Percentiles rank a stretch among this genome's conserved stretches.
These are phyloP conservation scores for Beauveria australis DNA, from an alignment of 2,329 filamentous ascomycete species.

Conservation along the genomic window DNA sequence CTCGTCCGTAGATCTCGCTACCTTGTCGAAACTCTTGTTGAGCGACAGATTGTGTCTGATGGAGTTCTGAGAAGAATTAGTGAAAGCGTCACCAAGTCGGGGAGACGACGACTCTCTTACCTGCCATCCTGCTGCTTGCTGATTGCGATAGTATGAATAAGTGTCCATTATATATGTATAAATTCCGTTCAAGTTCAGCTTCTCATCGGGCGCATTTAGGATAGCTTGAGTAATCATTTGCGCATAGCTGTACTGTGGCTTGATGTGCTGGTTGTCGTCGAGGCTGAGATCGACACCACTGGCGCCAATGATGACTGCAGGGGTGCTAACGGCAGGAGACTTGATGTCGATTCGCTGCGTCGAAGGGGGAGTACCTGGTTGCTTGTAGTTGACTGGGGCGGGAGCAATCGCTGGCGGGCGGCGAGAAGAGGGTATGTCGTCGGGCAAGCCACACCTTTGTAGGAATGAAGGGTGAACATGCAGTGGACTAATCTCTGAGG, in stretches of 20 bases:
- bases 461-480: conserved; percentile 62
- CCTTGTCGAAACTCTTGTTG: conserved; percentile 91
- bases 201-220: conserved; percentile 74
- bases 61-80: conserved; percentile 57
- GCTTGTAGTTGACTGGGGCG: conserved; percentile 51
- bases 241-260: conserved; percentile 93
- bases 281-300: conserved; percentile 66
- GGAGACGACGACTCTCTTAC: conserved; percentile 38
- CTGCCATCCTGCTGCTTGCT: conserved; percentile 77
- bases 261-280: conserved; percentile 81
- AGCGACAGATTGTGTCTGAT: conserved; percentile 94
- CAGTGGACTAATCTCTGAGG: conserved; percentile 58
- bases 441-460: conserved; percentile 53
- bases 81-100: neutral
- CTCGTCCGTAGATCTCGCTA: conserved; percentile 85
- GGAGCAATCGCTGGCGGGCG: conserved; percentile 46
- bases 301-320: conserved; percentile 30
- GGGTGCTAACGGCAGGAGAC: conserved; percentile 27
- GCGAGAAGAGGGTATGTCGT: conserved; percentile 21
- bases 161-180: conserved; percentile 87
- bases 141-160: conserved; percentile 89
- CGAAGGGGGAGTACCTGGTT: conserved; percentile 53
- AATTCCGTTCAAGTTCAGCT: conserved; percentile 84
- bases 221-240: conserved; percentile 97
- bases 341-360: conserved; percentile 22